Conservation (phyloP, 129 eudicot genomes). For the Artemisia tridentata region DNA sequence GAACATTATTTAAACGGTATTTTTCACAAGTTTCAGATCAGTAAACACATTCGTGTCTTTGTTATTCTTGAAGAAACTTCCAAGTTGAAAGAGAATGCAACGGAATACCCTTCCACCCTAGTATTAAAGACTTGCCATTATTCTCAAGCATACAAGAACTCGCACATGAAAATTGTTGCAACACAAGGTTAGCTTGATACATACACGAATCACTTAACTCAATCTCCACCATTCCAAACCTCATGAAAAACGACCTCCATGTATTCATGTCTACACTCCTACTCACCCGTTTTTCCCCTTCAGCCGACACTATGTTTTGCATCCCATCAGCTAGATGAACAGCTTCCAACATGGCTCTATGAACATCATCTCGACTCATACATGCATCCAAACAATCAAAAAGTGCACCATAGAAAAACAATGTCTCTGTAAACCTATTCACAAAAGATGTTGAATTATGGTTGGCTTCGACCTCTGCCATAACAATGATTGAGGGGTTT, state of each 20-base stretch:
- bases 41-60: neutral
- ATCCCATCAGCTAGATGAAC: constrained; percentile 47
- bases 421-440: constrained; percentile 48
- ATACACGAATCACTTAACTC: constrained; percentile 50
- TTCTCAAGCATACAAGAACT: constrained; percentile 40
- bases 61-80: constrained; percentile 41
- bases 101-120: constrained; percentile 83
- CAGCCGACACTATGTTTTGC: constrained; percentile 45
- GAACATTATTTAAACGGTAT: too few relatives aligned
- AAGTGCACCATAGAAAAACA: constrained; percentile 43
- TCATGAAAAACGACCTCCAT: constrained; percentile 56
- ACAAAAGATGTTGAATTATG: constrained; percentile 59
- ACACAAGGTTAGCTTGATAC: constrained; percentile 54
- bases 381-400: constrained; percentile 61
- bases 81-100: constrained; percentile 63
- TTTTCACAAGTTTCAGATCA: too few relatives aligned
- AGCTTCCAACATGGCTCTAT: constrained; percentile 42
- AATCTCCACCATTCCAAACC: constrained; percentile 59
- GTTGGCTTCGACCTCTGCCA: constrained; percentile 56
- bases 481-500: constrained; percentile 47
- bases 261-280: constrained; percentile 49
- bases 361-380: constrained; percentile 34
- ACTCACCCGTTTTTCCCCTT: constrained; percentile 43
- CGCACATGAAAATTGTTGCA: constrained; percentile 40
- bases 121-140: constrained; percentile 50